These are phyloP conservation scores for Solanum stenotomum DNA, from an alignment of 257 asterid genomes.

Conservation along the genomic window DNA sequence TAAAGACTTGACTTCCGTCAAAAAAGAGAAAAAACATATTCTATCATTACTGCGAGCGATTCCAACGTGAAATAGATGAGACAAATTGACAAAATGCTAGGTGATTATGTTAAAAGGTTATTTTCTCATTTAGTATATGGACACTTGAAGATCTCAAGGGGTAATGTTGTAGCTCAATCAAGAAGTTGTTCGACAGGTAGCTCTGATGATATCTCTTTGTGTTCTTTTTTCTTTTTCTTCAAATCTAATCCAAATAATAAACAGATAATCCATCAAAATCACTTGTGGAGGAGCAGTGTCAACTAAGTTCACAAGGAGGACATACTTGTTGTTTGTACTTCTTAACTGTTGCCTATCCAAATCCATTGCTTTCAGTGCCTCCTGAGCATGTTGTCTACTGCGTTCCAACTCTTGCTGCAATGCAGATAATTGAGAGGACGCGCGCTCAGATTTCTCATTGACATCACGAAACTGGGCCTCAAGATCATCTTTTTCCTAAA, in stretches of 20 bases:
- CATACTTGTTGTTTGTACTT: constrained; percentile 84
- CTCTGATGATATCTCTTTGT: neutral
- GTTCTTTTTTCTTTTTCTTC: neutral
- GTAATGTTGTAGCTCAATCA: neutral
- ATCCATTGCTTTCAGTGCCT: constrained; percentile 90
- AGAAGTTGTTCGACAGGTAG: neutral
- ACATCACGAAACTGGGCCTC: constrained; percentile 76
- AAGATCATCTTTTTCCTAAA: constrained; percentile 91
- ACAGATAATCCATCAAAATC: neutral
- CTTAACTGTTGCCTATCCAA: constrained; percentile 85
- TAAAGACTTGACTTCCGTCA: neutral
- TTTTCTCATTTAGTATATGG: neutral
- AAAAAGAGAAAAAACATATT: neutral
- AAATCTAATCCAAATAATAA: neutral
- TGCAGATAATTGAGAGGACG: constrained; percentile 70
- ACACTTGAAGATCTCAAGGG: neutral
- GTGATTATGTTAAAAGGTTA: neutral
- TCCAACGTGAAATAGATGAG: neutral
- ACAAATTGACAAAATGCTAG: neutral
- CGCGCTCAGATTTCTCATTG: constrained; percentile 69
- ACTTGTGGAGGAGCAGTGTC: neutral
- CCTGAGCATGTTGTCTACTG: constrained; percentile 79
- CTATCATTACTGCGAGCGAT: neutral
- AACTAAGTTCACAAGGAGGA: constrained; percentile 5
- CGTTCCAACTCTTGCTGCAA: constrained; percentile 90